These are phyloP conservation scores for Melampsora americana DNA, from an alignment of 1,284 basidiomycete species.

Conservation along the genomic window DNA sequence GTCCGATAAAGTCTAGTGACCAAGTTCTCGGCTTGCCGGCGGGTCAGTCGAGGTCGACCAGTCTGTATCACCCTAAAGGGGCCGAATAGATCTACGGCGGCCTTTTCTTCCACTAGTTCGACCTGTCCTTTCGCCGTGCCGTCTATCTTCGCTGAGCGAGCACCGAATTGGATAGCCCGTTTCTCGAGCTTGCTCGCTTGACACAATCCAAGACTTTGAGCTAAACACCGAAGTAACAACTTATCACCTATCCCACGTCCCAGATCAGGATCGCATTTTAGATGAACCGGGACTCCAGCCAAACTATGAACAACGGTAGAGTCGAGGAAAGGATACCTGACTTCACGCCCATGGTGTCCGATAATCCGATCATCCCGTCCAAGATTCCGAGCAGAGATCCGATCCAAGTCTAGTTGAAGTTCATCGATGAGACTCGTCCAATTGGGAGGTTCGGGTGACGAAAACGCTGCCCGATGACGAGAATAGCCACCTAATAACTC, in stretches of 20 bases:
- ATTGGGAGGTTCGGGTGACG: slow-evolving; percentile 15
- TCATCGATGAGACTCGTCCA: slow-evolving; percentile 26
- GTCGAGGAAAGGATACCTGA: slow-evolving; percentile 39
- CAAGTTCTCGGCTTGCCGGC: neutral
- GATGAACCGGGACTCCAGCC: slow-evolving; percentile 17
- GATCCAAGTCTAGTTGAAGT: slow-evolving; percentile 37
- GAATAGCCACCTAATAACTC: slow-evolving; percentile 92
- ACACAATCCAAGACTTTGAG: slow-evolving; percentile 14
- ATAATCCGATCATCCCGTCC: slow-evolving; percentile 39
- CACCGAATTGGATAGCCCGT: slow-evolving; percentile 37
- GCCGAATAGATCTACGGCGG: neutral
- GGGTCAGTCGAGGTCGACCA: neutral
- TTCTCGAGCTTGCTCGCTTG: slow-evolving; percentile 27
- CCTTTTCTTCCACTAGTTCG: neutral
- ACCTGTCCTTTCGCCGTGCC: slow-evolving; percentile 20
- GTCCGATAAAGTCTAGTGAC: neutral
- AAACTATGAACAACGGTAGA: slow-evolving; percentile 16
- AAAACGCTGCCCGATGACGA: slow-evolving; percentile 75
- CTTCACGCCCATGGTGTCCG: slow-evolving; percentile 21
- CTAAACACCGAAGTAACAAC: slow-evolving; percentile 20
- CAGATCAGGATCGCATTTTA: slow-evolving; percentile 28
- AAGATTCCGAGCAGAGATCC: slow-evolving; percentile 33
- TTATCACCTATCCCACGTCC: slow-evolving; percentile 33
- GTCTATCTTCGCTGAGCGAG: slow-evolving; percentile 35
- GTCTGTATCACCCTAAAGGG: neutral